Percentiles rank a stretch among this genome's conserved stretches.
phyloP scores from a whole-genome alignment of 768 basidiomycete species.

The Pluteus cervinus region DNA sequence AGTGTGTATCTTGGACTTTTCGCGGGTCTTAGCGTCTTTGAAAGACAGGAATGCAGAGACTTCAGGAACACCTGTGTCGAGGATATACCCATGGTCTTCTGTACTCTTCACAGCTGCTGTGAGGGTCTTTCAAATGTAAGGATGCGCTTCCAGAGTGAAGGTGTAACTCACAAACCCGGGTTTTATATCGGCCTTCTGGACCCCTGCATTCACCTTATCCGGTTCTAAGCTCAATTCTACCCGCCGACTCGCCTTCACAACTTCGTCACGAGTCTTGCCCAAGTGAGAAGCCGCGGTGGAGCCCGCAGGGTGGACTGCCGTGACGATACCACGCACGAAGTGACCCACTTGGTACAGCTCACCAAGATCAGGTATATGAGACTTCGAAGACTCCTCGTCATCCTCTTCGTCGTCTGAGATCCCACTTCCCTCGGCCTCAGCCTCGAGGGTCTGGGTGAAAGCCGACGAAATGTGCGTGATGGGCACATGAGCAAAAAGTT shows the following conservation, averaged over 20 bases:
- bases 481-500: conserved; percentile 89
- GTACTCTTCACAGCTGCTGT: conserved; percentile 73
- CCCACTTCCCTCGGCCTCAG: conserved; percentile 24
- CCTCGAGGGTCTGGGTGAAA: conserved; percentile 66
- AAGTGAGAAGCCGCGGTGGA: conserved; percentile 51
- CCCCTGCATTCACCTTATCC: conserved; percentile 75
- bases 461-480: conserved; percentile 87
- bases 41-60: conserved; percentile 82
- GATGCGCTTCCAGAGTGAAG: conserved; percentile 2
- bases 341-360: conserved; percentile 82
- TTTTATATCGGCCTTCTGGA: conserved; percentile 73
- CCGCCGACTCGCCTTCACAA: conserved; percentile 61
- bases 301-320: conserved; percentile 62
- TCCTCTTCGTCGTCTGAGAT: conserved; percentile 43
- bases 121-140: conserved; percentile 47
- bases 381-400: conserved; percentile 28
- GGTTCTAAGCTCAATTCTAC: conserved; percentile 85
- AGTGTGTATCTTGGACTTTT: conserved; percentile 35
- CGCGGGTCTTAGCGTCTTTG: conserved; percentile 53
- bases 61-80: conserved; percentile 78
- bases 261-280: conserved; percentile 61
- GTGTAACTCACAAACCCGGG: conserved; percentile 61
- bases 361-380: conserved; percentile 57
- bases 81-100: conserved; percentile 92
- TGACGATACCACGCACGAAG: conserved; percentile 76